Evolutionary conservation across 2,329 filamentous ascomycete species (phyloP).

Genomic region (Pseudogymnoascus sp.): DNA sequence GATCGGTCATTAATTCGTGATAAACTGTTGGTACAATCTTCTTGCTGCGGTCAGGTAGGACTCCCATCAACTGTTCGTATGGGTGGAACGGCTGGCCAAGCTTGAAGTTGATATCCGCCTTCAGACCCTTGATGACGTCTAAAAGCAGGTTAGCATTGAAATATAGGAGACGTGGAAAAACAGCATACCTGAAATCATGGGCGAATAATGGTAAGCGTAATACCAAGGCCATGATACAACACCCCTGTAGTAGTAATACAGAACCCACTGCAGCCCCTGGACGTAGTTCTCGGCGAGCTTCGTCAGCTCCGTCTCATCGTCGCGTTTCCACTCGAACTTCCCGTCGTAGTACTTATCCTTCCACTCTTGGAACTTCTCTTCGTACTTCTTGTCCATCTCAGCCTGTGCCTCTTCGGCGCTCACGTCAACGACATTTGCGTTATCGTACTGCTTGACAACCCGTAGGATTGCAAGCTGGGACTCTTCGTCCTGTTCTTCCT

Average conservation of each 20-base stretch:
- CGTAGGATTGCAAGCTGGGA: slow-evolving; percentile 74
- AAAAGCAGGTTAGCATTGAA: slow-evolving; percentile 21
- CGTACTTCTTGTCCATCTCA: slow-evolving; percentile 75
- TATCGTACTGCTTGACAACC: slow-evolving; percentile 84
- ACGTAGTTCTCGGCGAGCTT: slow-evolving; percentile 93
- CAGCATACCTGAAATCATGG: slow-evolving; percentile 73
- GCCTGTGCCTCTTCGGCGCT: slow-evolving; percentile 71
- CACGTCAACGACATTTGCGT: slow-evolving; percentile 74
- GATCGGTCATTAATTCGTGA: slow-evolving; percentile 85
- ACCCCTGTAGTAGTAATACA: slow-evolving; percentile 96
- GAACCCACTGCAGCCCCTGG: slow-evolving; percentile 93
- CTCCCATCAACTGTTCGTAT: slow-evolving; percentile 96
- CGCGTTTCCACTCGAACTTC: slow-evolving; percentile 84
- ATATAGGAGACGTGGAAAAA: neutral
- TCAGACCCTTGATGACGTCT: slow-evolving; percentile 84
- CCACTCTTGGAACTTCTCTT: slow-evolving; percentile 84
- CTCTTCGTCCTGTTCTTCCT: slow-evolving; percentile 74
- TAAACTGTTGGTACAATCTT: slow-evolving; percentile 85
- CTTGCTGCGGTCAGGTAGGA: slow-evolving; percentile 94
- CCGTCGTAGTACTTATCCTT: slow-evolving; percentile 87
- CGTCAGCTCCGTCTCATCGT: slow-evolving; percentile 71
- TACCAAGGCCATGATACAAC: slow-evolving; percentile 99
- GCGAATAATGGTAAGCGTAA: slow-evolving; percentile 93
- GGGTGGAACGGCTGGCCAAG: slow-evolving; percentile 92
- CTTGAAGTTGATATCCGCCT: slow-evolving; percentile 82